Percentiles rank a stretch among this genome's conserved stretches.
These are phyloP conservation scores for Mucor piriformis DNA, from an alignment of 371 early-diverging fungal genomes.

Conservation along the genomic window DNA sequence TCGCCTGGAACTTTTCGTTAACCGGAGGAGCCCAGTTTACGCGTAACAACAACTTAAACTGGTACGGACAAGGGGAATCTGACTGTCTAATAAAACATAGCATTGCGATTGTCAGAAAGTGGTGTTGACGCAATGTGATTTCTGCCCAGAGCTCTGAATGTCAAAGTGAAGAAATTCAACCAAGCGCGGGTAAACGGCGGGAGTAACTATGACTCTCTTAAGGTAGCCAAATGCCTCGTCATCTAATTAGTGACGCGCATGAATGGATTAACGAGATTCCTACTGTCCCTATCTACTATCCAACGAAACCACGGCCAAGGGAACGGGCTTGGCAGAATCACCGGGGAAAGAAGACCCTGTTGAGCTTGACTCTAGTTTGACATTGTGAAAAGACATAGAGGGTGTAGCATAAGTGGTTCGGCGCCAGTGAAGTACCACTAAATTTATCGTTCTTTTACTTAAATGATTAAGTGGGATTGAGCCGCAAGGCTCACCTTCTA, in stretches of 20 bases:
- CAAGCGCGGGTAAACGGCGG: conserved; percentile 1
- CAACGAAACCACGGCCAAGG: background rate
- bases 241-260: conserved; percentile 1
- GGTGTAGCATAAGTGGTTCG: conserved; percentile 7
- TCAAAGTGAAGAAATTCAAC: conserved; percentile 6
- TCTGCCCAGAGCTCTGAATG: conserved; percentile 2
- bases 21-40: too few species aligned
- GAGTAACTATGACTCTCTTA: conserved; percentile 1
- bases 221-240: conserved; percentile 5
- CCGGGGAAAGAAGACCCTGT: conserved; percentile 3
- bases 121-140: conserved; percentile 5
- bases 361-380: conserved; percentile 7
- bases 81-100: conserved; percentile 3
- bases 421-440: conserved; percentile 3
- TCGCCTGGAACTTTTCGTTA: background rate
- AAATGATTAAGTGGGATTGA: conserved; percentile 3
- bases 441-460: conserved; percentile 3
- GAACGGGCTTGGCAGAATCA: background rate
- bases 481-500: conserved; percentile 10
- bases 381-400: conserved; percentile 6
- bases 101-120: conserved; percentile 3
- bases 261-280: conserved; percentile 1
- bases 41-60: background rate
- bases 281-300: background rate
- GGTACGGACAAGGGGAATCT: conserved; percentile 3